Evolutionary conservation across 495 filamentous ascomycete genomes (phyloP).

Genomic region (Xeromyces bisporus): DNA sequence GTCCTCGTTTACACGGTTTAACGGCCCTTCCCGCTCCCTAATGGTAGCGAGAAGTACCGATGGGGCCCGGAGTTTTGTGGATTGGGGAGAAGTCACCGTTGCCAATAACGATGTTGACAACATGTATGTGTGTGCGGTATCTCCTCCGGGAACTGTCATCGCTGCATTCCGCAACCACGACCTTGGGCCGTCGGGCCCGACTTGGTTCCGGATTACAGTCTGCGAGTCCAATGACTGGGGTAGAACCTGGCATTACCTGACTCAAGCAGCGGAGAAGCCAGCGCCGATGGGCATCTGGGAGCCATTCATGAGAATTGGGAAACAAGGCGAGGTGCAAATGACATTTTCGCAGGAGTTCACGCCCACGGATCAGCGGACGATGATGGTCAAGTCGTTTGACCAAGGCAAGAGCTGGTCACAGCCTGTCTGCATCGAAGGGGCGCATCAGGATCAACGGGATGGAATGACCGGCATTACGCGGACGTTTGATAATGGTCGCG

Average conservation of each 20-base stretch:
- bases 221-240: slow-evolving; percentile 39
- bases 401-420: slow-evolving; percentile 33
- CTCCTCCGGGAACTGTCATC: slow-evolving; percentile 30
- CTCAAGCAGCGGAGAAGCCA: slow-evolving; percentile 31
- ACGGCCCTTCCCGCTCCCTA: slow-evolving; percentile 13
- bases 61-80: slow-evolving; percentile 17
- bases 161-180: slow-evolving; percentile 47
- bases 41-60: slow-evolving; percentile 22
- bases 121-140: slow-evolving; percentile 35
- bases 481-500: slow-evolving; percentile 22
- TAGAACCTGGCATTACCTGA: slow-evolving; percentile 33
- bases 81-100: slow-evolving; percentile 22
- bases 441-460: slow-evolving; percentile 29
- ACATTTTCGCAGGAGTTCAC: slow-evolving; percentile 41
- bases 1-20: slow-evolving; percentile 23
- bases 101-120: slow-evolving; percentile 39
- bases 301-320: slow-evolving; percentile 38
- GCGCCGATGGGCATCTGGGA: slow-evolving; percentile 40
- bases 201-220: slow-evolving; percentile 43
- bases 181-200: slow-evolving; percentile 17
- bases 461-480: slow-evolving; percentile 43
- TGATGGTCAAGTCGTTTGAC: slow-evolving; percentile 38
- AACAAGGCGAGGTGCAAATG: slow-evolving; percentile 34
- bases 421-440: slow-evolving; percentile 31
- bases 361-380: slow-evolving; percentile 41